Evolutionary conservation across 352 stramenopile genomes (phyloP).

Genomic region (Pythium dissotocum): DNA sequence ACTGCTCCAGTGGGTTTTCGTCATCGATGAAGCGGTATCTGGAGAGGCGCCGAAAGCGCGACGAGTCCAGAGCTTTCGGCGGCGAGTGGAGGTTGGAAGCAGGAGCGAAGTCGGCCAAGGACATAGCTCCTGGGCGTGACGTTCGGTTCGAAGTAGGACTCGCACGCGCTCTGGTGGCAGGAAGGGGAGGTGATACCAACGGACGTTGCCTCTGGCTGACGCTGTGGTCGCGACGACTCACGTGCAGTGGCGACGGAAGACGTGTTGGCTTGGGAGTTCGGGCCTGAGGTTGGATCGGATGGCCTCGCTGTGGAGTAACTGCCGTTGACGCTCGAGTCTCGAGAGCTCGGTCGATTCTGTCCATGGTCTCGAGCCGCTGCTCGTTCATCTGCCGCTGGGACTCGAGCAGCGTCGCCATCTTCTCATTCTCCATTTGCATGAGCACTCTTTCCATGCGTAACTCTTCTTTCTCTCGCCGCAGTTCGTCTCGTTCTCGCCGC

Average conservation of each 20-base stretch:
- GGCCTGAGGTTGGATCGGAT: neutral
- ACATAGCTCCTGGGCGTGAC: constrained; percentile 51
- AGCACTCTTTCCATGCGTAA: constrained; percentile 65
- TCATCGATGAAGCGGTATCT: constrained; percentile 34
- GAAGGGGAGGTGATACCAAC: constrained; percentile 16
- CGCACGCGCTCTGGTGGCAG: constrained; percentile 1
- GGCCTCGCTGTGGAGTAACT: neutral
- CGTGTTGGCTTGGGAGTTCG: constrained; percentile 4
- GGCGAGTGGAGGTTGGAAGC: constrained; percentile 30
- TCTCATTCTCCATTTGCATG: constrained; percentile 78
- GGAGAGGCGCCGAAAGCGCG: constrained; percentile 44
- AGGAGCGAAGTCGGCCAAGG: constrained; percentile 62
- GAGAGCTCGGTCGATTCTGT: constrained; percentile 16
- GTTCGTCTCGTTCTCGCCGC: constrained; percentile 64
- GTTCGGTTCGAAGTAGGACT: constrained; percentile 24
- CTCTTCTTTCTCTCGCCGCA: constrained; percentile 69
- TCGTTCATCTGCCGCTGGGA: constrained; percentile 58
- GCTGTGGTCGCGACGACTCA: constrained; percentile 19
- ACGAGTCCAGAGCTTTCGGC: constrained; percentile 34
- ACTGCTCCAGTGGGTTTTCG: constrained; percentile 52
- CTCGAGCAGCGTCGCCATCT: constrained; percentile 63
- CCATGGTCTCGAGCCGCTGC: constrained; percentile 42
- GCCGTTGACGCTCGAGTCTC: neutral
- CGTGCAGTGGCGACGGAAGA: constrained; percentile 18
- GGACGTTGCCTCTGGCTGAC: constrained; percentile 23